phyloP scores from a whole-genome alignment of 179 eudicot genomes.

The Vitellaria paradoxa region DNA sequence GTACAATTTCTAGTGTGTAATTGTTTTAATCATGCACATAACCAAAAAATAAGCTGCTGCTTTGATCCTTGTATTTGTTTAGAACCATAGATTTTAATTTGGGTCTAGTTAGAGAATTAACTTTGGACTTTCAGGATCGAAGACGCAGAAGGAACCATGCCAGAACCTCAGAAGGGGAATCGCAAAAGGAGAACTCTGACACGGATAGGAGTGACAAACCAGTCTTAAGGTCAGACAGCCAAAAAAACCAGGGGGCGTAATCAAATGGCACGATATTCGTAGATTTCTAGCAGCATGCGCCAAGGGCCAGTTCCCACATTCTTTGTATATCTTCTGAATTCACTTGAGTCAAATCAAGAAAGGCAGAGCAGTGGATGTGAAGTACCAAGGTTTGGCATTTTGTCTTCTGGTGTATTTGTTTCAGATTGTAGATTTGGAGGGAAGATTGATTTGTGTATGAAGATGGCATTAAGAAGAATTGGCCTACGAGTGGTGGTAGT shows the following conservation, averaged over 20 bases:
- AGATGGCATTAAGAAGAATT: not conserved
- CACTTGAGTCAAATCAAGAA: not conserved
- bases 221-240: slow-evolving; percentile 14
- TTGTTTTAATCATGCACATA: not conserved
- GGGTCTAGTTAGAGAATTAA: not conserved
- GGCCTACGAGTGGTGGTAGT: not conserved
- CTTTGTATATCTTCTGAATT: not conserved
- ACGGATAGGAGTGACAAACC: slow-evolving; percentile 25
- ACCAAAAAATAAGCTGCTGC: not conserved
- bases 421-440: slow-evolving; percentile 1
- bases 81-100: not conserved
- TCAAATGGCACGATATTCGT: not conserved
- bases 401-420: slow-evolving; percentile 1
- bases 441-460: slow-evolving; percentile 13
- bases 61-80: not conserved
- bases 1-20: not conserved
- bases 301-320: not conserved
- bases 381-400: not conserved
- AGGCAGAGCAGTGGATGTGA: not conserved
- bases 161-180: slow-evolving; percentile 17
- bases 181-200: slow-evolving; percentile 29
- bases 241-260: slow-evolving; percentile 14
- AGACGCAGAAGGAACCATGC: slow-evolving; percentile 30
- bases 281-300: not conserved
- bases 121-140: slow-evolving; percentile 32